Base-by-base conservation (phyloP, 805 yeast genomes). In the Blastobotrys attinorum region DNA sequence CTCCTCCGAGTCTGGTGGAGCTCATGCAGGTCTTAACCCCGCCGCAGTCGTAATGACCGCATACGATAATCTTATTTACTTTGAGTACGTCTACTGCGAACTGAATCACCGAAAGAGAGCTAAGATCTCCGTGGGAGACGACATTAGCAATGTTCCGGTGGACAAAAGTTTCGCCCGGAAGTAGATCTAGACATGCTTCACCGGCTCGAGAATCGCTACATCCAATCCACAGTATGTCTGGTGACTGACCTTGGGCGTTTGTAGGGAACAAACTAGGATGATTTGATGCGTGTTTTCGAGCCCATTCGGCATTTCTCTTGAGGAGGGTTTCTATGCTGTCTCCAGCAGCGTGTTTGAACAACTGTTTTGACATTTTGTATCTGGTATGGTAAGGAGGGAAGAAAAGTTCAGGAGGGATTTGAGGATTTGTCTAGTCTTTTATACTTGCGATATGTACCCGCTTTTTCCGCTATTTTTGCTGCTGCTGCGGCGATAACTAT, bases 1-100 rank as follows among this genome's bases (percentile, higher is more conserved):
- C 76, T 22, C 82, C 79, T 27, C 88, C 88, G 27, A 80, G 69
- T 52, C 73, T 73, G 54, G 78, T 75, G 46, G 76, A 70, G 2
- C 80, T 71, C 39, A 89, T 65, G 6, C 88, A 78, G 18, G 95
- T 87, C 77, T 84, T 78, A 40, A 86, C 77, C 23, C 96, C 97
- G 40, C 96, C 96, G 71, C 97, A 89, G 62, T 86, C 95, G 25
- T 92, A 83, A 65, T 89, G 97, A 3, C 97, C 97, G 64, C 96
- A 85, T 4, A 89, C 83, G 44, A 89, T 73, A 42, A 89, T 78
- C 58, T 84, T 86, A 51, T 72, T 73, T 32, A 90, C 94, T 57
- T 83, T 82, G 47, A 89, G 70, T 11, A 81, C 86, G 52, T 85
- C 88, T 52, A 90, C 77, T 3, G 96, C 95, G 57, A 85, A 86